Percentiles rank a stretch among this genome's conserved stretches.
phyloP scores from a whole-genome alignment of 2,329 filamentous ascomycete species.

The Colletotrichum sp. region DNA sequence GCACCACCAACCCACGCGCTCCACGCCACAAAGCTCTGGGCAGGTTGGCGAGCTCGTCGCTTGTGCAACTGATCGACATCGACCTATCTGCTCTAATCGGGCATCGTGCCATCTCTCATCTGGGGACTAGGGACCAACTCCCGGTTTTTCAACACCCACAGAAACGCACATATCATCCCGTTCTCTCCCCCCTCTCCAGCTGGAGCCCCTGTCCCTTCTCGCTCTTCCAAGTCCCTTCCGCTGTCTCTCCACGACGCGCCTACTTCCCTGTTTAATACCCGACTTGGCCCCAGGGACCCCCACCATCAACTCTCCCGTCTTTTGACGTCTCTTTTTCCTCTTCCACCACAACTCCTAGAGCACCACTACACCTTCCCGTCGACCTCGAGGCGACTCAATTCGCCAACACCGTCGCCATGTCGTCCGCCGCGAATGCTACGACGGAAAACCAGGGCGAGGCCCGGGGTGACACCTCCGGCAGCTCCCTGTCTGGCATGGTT shows the following conservation, averaged over 20 bases:
- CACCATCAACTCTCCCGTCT: neutral
- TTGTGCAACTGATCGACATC: conserved; percentile 8
- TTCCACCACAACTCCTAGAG: neutral
- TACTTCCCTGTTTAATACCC: conserved; percentile 17
- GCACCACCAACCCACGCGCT: neutral
- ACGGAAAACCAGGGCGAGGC: neutral
- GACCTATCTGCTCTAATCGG: neutral
- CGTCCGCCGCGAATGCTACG: neutral
- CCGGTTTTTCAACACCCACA: neutral
- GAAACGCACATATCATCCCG: conserved; percentile 13
- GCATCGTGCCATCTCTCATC: conserved; percentile 9
- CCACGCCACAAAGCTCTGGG: neutral
- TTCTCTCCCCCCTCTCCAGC: neutral
- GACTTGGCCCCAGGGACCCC: conserved; percentile 8
- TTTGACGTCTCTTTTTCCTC: neutral
- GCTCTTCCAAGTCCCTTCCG: neutral
- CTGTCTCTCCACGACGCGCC: neutral
- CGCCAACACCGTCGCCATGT: conserved; percentile 4
- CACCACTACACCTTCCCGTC: neutral
- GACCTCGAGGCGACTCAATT: neutral
- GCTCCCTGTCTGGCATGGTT: conserved; percentile 37
- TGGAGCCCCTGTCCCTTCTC: neutral
- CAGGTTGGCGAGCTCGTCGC: neutral
- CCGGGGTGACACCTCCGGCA: neutral
- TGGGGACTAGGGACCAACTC: conserved; percentile 5